Evolutionary conservation across 768 basidiomycete genomes (phyloP).

Genomic region (Kwoniella dendrophila): DNA sequence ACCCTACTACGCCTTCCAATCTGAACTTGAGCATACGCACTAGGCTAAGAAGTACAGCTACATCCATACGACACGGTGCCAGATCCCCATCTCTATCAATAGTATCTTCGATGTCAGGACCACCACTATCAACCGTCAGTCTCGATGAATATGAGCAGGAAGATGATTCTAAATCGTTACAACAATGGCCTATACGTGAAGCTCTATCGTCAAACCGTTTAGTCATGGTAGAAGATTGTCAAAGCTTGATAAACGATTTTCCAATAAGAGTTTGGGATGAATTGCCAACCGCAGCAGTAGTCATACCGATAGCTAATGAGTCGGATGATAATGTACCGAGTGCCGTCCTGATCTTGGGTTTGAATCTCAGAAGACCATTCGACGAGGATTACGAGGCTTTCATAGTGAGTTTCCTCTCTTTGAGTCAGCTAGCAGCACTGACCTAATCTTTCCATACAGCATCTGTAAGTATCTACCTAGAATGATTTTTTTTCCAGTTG

Average conservation of each 20-base stretch:
- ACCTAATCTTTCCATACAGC: constrained; percentile 8
- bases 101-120: constrained; percentile 30
- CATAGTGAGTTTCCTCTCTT: constrained; percentile 27
- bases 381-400: constrained; percentile 53
- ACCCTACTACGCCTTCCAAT: constrained; percentile 32
- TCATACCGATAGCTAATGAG: constrained; percentile 49
- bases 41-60: background rate
- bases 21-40: constrained; percentile 17
- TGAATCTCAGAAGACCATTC: constrained; percentile 47
- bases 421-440: background rate
- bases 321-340: constrained; percentile 45
- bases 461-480: constrained; percentile 27
- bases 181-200: constrained; percentile 48
- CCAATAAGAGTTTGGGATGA: constrained; percentile 50
- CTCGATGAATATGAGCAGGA: constrained; percentile 5
- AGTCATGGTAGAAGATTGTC: constrained; percentile 47
- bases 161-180: constrained; percentile 3
- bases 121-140: background rate
- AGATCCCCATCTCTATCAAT: constrained; percentile 45
- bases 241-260: constrained; percentile 39
- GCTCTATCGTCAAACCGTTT: constrained; percentile 37
- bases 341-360: constrained; percentile 44
- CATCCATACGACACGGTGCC: background rate
- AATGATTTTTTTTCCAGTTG: background rate
- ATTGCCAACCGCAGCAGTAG: constrained; percentile 43